Evolutionary conservation across 495 filamentous ascomycete genomes (phyloP), one percentile per base, ranked within the genome.

Genomic region (Xylaria intraflava): DNA sequence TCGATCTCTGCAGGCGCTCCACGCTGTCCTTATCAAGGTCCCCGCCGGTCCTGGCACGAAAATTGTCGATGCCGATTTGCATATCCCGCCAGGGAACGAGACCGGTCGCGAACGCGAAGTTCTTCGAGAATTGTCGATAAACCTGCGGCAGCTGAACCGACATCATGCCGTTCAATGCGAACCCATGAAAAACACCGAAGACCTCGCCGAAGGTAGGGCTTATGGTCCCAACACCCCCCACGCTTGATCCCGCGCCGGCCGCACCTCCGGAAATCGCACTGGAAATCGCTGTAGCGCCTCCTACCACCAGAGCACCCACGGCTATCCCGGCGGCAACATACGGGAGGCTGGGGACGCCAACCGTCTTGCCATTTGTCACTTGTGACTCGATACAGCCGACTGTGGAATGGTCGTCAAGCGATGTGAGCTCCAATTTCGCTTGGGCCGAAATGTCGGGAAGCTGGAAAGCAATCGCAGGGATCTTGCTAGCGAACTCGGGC

Each of bases 151-250:
- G 90, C 59, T 84, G 80, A 59, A 90, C 90, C 56, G 86, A 92
- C 65, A 96, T 69, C 93, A 97, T 96, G 49, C 93, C 93, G 65
- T 91, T 96, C 74, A 90, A 86, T 17, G 93, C 91, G 69, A 98
- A 83, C 26, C 83, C 83, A 71, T 97, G 93, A 70, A 97, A 96
- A 80, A 86, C 92, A 43, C 83, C 83, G 65, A 96, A 82, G 47
- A 95, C 83, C 62, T 96, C 89, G 42, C 75, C 80, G 68, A 96
- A 96, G 42, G 83, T 87, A 8, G 93, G 93, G 57, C 89, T 94
- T 30, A 84, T 68, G 1, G 86, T 79, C 11, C 83, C 72, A 29
- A 78, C 69, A n/a, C 86, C 88, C 38, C 65, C 73, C n/a, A 44
- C 51, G 16, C 42, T 53, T 24, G 51, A 46, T 41, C 65, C 69